A percentile compares a stretch with the other conserved stretches of the same genome.
Evolutionary conservation across 352 stramenopile species (phyloP).

Genomic region (Phytophthora rubi): DNA sequence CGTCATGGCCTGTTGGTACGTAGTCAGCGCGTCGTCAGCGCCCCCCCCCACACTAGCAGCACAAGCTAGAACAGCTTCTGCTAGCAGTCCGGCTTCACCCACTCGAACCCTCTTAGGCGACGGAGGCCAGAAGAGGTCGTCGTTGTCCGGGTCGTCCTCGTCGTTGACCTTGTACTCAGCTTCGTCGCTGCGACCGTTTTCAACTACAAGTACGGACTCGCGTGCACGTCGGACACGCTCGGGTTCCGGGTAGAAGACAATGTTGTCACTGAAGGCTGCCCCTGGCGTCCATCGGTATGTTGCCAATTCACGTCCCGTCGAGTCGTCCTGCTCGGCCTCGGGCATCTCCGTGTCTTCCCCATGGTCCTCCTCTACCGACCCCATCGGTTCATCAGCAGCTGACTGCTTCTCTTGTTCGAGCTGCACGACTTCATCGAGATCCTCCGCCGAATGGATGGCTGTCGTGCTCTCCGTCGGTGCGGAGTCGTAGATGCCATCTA

Average conservation of each 20-base stretch:
- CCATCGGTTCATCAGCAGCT: neutral
- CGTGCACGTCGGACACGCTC: neutral
- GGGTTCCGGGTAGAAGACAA: neutral
- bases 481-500: too few relatives aligned
- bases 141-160: conserved; percentile 1
- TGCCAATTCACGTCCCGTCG: neutral
- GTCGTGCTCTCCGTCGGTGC: neutral
- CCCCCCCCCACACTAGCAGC: neutral
- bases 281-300: neutral
- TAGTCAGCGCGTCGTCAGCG: neutral
- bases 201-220: conserved; percentile 1
- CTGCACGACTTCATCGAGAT: conserved; percentile 7
- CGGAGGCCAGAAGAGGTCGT: conserved; percentile 1
- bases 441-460: conserved; percentile 4
- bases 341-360: conserved; percentile 10
- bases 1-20: neutral
- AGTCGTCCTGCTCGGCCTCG: neutral
- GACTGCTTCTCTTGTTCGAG: conserved; percentile 3
- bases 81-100: conserved; percentile 1
- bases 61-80: conserved; percentile 4
- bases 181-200: neutral
- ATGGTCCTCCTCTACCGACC: neutral
- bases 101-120: conserved; percentile 10
- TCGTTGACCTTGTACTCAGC: neutral
- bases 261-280: neutral